Percentiles rank a stretch among this genome's conserved stretches.
These are phyloP conservation scores for Tetrapyrgos nigripes DNA, from an alignment of 1,284 basidiomycete genomes.

Conservation along the genomic window DNA sequence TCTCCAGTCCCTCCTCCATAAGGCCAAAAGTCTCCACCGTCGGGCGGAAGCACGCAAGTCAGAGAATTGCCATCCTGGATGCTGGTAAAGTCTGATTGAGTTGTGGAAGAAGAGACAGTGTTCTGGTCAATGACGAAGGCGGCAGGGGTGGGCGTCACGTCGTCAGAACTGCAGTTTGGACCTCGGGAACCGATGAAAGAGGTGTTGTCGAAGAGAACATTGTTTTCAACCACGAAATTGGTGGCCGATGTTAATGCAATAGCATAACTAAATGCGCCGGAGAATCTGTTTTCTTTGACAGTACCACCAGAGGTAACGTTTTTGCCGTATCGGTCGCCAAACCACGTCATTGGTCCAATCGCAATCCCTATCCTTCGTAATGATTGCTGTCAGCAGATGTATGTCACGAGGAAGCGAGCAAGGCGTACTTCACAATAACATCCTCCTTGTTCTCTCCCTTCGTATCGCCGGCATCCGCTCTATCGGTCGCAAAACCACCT, in stretches of 20 bases:
- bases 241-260: slow-evolving; percentile 69
- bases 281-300: slow-evolving; percentile 70
- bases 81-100: slow-evolving; percentile 59
- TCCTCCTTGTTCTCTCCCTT: slow-evolving; percentile 65
- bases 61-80: slow-evolving; percentile 62
- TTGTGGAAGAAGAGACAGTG: slow-evolving; percentile 44
- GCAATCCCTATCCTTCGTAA: slow-evolving; percentile 69
- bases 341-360: slow-evolving; percentile 83
- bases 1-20: slow-evolving; percentile 55
- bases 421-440: slow-evolving; percentile 70
- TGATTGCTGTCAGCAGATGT: slow-evolving; percentile 17
- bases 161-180: slow-evolving; percentile 67
- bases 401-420: slow-evolving; percentile 11
- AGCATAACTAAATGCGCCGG: slow-evolving; percentile 76
- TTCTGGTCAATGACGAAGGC: slow-evolving; percentile 64
- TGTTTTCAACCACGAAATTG: slow-evolving; percentile 73
- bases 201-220: slow-evolving; percentile 71
- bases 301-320: slow-evolving; percentile 68
- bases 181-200: slow-evolving; percentile 79
- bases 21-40: slow-evolving; percentile 76
- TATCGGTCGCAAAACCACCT: slow-evolving; percentile 68
- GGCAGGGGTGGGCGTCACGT: slow-evolving; percentile 57
- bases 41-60: slow-evolving; percentile 71
- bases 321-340: slow-evolving; percentile 62
- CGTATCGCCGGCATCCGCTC: slow-evolving; percentile 42